Percentiles rank a stretch among this genome's conserved stretches.
Conservation (phyloP, 1,284 basidiomycete species). For the Ganoderma resinaceum region DNA sequence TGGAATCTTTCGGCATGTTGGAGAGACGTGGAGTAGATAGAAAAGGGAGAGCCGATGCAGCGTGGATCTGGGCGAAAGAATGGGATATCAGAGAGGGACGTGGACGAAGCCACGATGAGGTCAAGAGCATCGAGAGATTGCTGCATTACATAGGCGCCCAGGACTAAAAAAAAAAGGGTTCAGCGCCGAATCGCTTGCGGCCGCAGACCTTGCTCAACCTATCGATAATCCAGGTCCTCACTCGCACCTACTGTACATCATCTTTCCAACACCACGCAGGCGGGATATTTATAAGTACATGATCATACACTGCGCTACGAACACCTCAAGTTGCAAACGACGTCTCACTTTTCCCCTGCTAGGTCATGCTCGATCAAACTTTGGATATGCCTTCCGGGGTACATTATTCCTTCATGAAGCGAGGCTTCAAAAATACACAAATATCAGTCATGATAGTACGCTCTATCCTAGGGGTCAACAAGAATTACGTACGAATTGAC, state of each 20-base stretch:
- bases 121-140: slow-evolving; percentile 15
- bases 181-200: no score
- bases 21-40: not conserved
- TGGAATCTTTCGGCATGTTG: slow-evolving; percentile 70
- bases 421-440: not conserved
- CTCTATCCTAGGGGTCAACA: not conserved
- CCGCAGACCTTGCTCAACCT: no score
- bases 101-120: not conserved
- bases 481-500: slow-evolving; percentile 47
- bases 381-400: not conserved
- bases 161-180: no score
- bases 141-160: not conserved
- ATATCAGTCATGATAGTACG: not conserved
- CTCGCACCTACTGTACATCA: not conserved
- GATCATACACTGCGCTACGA: not conserved
- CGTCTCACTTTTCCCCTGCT: not conserved
- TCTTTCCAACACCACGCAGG: not conserved
- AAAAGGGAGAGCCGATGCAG: not conserved
- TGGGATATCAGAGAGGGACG: not conserved
- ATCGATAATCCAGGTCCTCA: not conserved
- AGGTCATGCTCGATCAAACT: not conserved
- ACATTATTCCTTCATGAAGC: not conserved
- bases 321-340: not conserved
- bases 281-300: not conserved
- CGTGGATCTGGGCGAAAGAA: slow-evolving; percentile 8